Evolutionary conservation across 2,329 filamentous ascomycete species (phyloP), one percentile per base, ranked within the genome.

Genomic region (Metarhizium brunneum): DNA sequence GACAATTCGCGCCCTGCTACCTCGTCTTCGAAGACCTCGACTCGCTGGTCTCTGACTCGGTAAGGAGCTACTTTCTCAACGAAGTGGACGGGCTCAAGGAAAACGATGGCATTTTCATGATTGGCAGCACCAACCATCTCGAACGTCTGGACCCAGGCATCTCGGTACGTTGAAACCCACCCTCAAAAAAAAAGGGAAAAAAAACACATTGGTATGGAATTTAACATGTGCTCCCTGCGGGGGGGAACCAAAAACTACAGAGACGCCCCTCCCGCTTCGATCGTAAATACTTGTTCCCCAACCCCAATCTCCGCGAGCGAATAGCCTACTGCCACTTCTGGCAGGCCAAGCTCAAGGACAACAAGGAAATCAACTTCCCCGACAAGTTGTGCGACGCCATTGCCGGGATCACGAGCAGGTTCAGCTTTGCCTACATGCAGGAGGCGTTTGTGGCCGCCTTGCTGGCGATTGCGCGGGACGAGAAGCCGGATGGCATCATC

Each of bases 11-110:
- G 0, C 86, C 86, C 0, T 88, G 85, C 69, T 80, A 87, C 58
- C 77, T 89, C 3, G 81, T 89, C 45, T 86, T 89, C 56, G 86
- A 89, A 66, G 86, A 89, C 59, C 76, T 89, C 5, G 86, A 89
- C 65, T 83, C 80, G 8, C 77, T 88, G 38, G 79, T 89, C 48
- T 76, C 75, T 11, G 79, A 84, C 54, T 60, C 65, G 2, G 81
- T 85, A 14, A 76, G 85, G 32, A 83, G 78, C 53, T 88, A 87
- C 71, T 89, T 89, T 69, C 74, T 88, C 50, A 89, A 88, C 64
- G 84, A 88, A 67, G 81, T 88, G 3, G 86, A 89, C 59, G 86
- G 86, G 0, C 78, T 89, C 11, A 80, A 82, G 61, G 79, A 76
- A 59, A 89, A 89, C 60, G 82, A 88, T 60, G 86, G 86, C 11